These are phyloP conservation scores for Cyclaneusma minus DNA, from an alignment of 2,329 filamentous ascomycete species.

Conservation along the genomic window DNA sequence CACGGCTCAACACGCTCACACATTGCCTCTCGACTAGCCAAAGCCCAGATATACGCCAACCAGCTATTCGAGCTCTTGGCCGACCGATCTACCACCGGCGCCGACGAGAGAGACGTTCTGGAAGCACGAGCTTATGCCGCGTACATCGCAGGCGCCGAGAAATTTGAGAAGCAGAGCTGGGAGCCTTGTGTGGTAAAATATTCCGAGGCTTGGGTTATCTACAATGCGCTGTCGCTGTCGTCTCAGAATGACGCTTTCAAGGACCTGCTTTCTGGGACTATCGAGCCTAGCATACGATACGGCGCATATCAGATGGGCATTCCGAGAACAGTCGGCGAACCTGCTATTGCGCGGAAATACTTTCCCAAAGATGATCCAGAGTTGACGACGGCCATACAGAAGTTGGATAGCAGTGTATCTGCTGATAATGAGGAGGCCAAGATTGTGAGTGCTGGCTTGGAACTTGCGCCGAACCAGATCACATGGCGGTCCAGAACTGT, in stretches of 20 bases:
- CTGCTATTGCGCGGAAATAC: constrained; percentile 61
- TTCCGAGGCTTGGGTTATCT: constrained; percentile 65
- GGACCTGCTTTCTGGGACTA: constrained; percentile 69
- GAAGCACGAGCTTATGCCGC: constrained; percentile 77
- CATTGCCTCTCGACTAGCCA: constrained; percentile 74
- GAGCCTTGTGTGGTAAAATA: constrained; percentile 61
- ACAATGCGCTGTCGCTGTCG: constrained; percentile 54
- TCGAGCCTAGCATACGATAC: constrained; percentile 88
- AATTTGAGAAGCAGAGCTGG: constrained; percentile 85
- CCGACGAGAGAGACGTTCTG: constrained; percentile 55
- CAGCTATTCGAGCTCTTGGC: constrained; percentile 51
- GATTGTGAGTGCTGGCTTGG: constrained; percentile 31
- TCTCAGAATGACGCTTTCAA: constrained; percentile 66
- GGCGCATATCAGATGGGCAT: constrained; percentile 86
- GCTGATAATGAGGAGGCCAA: constrained; percentile 37
- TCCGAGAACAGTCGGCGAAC: constrained; percentile 69
- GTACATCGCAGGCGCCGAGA: constrained; percentile 58
- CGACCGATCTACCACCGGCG: constrained; percentile 45
- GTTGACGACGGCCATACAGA: constrained; percentile 52
- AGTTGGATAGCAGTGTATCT: constrained; percentile 52
- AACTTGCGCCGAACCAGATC: constrained; percentile 55
- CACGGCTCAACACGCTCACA: constrained; percentile 69
- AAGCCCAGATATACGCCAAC: constrained; percentile 57
- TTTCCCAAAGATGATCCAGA: constrained; percentile 52
- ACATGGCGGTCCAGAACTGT: constrained; percentile 78